Evolutionary conservation across 2,329 filamentous ascomycete genomes (phyloP).

Genomic region (Parastagonospora avenae): DNA sequence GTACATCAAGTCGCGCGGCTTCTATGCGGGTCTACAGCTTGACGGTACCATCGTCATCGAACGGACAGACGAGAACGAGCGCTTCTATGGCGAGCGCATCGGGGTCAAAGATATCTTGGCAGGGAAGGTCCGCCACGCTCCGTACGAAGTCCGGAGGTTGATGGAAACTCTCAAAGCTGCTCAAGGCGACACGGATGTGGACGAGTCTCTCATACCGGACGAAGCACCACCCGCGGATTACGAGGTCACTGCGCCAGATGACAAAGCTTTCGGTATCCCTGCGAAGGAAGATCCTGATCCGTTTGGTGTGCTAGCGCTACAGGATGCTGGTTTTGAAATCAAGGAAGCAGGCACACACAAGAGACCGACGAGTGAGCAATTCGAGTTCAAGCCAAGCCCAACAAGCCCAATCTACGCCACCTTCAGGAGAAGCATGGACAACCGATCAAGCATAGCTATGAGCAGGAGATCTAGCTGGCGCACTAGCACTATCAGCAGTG

Average conservation of each 20-base stretch:
- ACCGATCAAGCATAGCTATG: slow-evolving; percentile 64
- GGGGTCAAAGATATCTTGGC: slow-evolving; percentile 66
- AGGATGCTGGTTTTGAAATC: slow-evolving; percentile 87
- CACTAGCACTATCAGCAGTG: slow-evolving; percentile 69
- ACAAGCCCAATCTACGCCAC: slow-evolving; percentile 71
- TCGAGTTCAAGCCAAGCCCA: slow-evolving; percentile 79
- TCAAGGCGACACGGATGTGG: slow-evolving; percentile 79
- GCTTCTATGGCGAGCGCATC: slow-evolving; percentile 76
- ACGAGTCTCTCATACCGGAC: slow-evolving; percentile 69
- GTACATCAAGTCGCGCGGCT: slow-evolving; percentile 86
- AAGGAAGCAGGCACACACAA: slow-evolving; percentile 82
- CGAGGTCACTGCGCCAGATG: slow-evolving; percentile 55
- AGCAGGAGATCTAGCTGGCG: slow-evolving; percentile 71
- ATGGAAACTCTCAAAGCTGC: slow-evolving; percentile 87
- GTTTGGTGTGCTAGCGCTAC: slow-evolving; percentile 87
- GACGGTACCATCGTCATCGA: slow-evolving; percentile 88
- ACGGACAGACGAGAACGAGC: slow-evolving; percentile 84
- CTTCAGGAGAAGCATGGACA: slow-evolving; percentile 73
- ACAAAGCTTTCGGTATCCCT: slow-evolving; percentile 75
- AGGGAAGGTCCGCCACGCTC: slow-evolving; percentile 64
- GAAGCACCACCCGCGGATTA: slow-evolving; percentile 79
- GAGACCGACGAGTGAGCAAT: slow-evolving; percentile 76
- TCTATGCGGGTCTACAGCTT: slow-evolving; percentile 85
- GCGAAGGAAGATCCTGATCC: slow-evolving; percentile 84
- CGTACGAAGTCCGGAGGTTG: slow-evolving; percentile 63